A percentile compares a stretch with the other conserved stretches of the same genome.
Evolutionary conservation across 371 early-diverging fungal genomes (phyloP).

Genomic region (Actinomucor elegans): DNA sequence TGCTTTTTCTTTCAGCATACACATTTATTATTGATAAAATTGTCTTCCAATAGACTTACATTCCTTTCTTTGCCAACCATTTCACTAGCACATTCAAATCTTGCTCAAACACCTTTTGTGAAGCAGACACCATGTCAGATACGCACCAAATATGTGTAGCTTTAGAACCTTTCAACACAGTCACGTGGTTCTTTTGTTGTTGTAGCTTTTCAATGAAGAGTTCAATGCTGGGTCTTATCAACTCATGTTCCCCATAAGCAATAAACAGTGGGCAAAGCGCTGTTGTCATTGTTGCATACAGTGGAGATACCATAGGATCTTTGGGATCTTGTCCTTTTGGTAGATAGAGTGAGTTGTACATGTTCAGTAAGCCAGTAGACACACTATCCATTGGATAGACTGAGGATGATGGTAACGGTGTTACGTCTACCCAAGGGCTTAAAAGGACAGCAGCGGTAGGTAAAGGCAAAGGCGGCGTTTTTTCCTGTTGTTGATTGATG

Average conservation of each 20-base stretch:
- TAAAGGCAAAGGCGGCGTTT: conserved; percentile 13
- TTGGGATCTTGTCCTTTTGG: neutral
- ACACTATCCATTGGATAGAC: neutral
- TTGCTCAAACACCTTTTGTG: neutral
- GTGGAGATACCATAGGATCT: conserved; percentile 12
- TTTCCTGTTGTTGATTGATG: neutral
- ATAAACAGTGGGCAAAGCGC: conserved; percentile 14
- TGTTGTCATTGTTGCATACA: conserved; percentile 7
- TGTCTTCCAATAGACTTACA: too few species aligned
- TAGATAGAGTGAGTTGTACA: neutral
- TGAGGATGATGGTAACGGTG: neutral
- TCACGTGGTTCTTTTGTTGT: neutral
- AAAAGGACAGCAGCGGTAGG: conserved; percentile 25
- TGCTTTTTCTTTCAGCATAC: too few species aligned
- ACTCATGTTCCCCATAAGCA: conserved; percentile 13
- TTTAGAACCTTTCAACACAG: neutral
- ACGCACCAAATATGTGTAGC: conserved; percentile 9
- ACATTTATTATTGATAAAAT: too few species aligned
- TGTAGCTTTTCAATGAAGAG: neutral
- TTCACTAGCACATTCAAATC: conserved; percentile 1
- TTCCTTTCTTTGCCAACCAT: conserved; percentile 5
- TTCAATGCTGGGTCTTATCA: conserved; percentile 11
- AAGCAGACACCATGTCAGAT: neutral
- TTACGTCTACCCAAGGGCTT: conserved; percentile 22
- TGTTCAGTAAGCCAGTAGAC: neutral